Percentiles rank a stretch among this genome's conserved stretches.
Conservation (phyloP, 2,329 filamentous ascomycete genomes). For the Penicillium brasilianum region DNA sequence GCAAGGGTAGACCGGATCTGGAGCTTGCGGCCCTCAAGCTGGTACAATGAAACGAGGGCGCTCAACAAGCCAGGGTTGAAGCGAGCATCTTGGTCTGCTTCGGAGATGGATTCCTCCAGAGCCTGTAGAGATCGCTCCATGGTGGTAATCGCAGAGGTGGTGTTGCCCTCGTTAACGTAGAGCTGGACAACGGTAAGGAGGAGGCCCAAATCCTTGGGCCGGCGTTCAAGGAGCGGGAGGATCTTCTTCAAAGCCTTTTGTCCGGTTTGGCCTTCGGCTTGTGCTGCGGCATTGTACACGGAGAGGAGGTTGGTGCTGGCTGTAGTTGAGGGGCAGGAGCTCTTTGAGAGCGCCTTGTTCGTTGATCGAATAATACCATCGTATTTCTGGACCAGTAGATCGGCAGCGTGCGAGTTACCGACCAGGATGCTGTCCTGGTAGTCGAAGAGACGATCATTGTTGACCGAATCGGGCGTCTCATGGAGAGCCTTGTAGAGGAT, state of each 20-base stretch:
- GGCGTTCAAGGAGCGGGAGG: constrained; percentile 70
- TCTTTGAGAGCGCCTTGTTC: constrained; percentile 54
- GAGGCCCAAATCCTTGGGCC: constrained; percentile 80
- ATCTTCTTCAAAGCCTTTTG: constrained; percentile 73
- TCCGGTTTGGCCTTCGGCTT: constrained; percentile 62
- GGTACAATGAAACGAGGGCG: constrained; percentile 78
- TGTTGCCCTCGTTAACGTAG: constrained; percentile 73
- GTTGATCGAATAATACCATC: constrained; percentile 63
- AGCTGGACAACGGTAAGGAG: constrained; percentile 80
- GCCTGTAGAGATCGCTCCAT: constrained; percentile 76
- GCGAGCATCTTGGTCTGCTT: constrained; percentile 69
- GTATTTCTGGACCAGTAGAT: constrained; percentile 65
- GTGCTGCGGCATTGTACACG: constrained; percentile 75
- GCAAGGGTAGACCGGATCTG: constrained; percentile 75
- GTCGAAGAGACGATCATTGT: constrained; percentile 62
- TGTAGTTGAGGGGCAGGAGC: constrained; percentile 56
- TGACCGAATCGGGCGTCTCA: constrained; percentile 50
- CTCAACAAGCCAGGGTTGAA: constrained; percentile 86
- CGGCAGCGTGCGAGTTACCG: constrained; percentile 61
- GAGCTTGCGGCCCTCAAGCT: constrained; percentile 71
- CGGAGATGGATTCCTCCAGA: constrained; percentile 66
- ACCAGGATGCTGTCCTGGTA: constrained; percentile 61
- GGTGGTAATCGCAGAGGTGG: constrained; percentile 73
- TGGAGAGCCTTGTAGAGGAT: constrained; percentile 62
- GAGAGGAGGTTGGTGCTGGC: constrained; percentile 61